Evolutionary conservation across 306 rosid genomes (phyloP), one percentile per base, ranked within the genome.

Genomic region (Quillaja saponaria): DNA sequence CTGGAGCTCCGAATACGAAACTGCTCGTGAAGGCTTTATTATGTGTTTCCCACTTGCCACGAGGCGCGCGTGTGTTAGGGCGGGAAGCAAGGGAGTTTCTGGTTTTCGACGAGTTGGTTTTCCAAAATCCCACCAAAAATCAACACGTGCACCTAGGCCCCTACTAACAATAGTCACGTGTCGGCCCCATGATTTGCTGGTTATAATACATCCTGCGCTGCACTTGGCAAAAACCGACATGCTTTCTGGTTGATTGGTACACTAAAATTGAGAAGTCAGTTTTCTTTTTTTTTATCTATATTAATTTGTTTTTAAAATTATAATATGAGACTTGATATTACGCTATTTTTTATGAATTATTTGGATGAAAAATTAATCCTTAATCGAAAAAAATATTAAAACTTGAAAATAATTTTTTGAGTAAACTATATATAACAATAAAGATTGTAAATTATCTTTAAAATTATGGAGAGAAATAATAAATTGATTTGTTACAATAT

Each of bases 51-150:
- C 1, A 3, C 8, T 13, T 0, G 19, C 55, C 12, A 2, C 38
- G 74, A 60, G 69, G 69, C 11, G 56, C 9, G 25, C 74, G 62
- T 47, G 79, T 62, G 66, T 67, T 62, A 74, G 6, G 79, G 75
- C 75, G 74, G 79, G 75, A 74, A 68, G 58, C 69, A 46, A 63
- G 77, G 58, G 0, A 47, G 54, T 14, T 25, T 37, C 15, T 20
- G n/a, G n/a, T n/a, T n/a, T n/a, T n/a, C n/a, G n/a, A 21, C 19
- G 45, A 1, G 39, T 64, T 56, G 55, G 12, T 13, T 8, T 38
- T n/a, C n/a, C n/a, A n/a, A n/a, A n/a, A n/a, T 7, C 55, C 63
- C 55, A 19, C 48, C 55, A 1, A 6, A n/a, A 45, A 13, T 45
- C 19, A 4, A 31, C 71, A 56, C 69, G 55, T 39, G 10, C 35